phyloP scores from a whole-genome alignment of 331 rosid genomes.

The Saraca asoca region DNA sequence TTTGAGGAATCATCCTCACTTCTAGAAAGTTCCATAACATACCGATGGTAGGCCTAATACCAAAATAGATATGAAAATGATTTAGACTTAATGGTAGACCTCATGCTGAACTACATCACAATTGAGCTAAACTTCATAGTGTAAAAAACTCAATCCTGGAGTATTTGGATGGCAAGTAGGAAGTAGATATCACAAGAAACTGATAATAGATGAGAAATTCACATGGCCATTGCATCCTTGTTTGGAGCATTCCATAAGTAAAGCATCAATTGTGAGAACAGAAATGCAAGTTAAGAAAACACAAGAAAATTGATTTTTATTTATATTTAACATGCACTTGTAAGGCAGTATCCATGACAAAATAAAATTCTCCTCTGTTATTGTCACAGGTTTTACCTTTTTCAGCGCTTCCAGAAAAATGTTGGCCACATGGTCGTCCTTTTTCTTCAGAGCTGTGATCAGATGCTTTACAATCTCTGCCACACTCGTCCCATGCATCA shows the following conservation, averaged over 20 bases:
- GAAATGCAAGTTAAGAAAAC: slow-evolving; percentile 4
- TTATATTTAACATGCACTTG: slow-evolving; percentile 17
- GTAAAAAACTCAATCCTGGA: neutral
- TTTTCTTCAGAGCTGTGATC: slow-evolving; percentile 68
- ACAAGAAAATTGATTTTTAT: slow-evolving; percentile 3
- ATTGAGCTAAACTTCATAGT: slow-evolving; percentile 9
- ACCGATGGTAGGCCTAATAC: slow-evolving; percentile 68
- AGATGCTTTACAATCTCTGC: slow-evolving; percentile 75
- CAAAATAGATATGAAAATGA: slow-evolving; percentile 20
- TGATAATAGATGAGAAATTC: slow-evolving; percentile 1
- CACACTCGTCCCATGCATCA: slow-evolving; percentile 77
- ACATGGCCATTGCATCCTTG: neutral
- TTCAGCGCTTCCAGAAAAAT: slow-evolving; percentile 82
- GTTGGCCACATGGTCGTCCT: slow-evolving; percentile 52
- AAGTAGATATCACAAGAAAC: slow-evolving; percentile 9
- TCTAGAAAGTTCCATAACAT: slow-evolving; percentile 48
- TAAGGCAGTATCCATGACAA: slow-evolving; percentile 23
- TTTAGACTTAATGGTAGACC: slow-evolving; percentile 25
- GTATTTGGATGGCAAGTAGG: slow-evolving; percentile 1
- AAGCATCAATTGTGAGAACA: neutral
- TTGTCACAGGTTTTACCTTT: slow-evolving; percentile 53
- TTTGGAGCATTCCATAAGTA: neutral
- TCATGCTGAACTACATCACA: slow-evolving; percentile 6
- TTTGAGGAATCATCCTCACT: slow-evolving; percentile 54
- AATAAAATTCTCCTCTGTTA: neutral